Percentiles rank a stretch among this genome's conserved stretches.
These are phyloP conservation scores for Cryptococcus wingfieldii DNA, from an alignment of 1,284 basidiomycete species.

Conservation along the genomic window DNA sequence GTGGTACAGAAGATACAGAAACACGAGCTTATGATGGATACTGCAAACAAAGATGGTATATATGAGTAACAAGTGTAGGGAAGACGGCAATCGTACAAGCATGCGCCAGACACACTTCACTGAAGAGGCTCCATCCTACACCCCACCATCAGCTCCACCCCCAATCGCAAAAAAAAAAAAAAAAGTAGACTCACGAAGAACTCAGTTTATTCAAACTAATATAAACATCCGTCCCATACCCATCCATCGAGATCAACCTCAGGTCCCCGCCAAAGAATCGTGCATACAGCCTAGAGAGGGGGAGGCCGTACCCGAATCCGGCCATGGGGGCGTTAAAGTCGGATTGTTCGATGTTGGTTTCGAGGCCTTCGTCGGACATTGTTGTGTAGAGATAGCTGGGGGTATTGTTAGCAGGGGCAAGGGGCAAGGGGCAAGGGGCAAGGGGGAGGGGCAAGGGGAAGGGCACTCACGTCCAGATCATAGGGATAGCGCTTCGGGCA, in stretches of 20 bases:
- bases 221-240: slow-evolving; percentile 68
- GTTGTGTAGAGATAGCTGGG: slow-evolving; percentile 78
- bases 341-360: slow-evolving; percentile 79
- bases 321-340: slow-evolving; percentile 99
- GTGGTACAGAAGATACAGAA: background rate
- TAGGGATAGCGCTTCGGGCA: slow-evolving; percentile 84
- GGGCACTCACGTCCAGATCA: slow-evolving; percentile 91
- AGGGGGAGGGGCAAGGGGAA: background rate
- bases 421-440: too few relatives aligned
- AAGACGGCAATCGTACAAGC: too few relatives aligned
- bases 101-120: background rate
- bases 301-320: slow-evolving; percentile 63
- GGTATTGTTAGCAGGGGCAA: background rate
- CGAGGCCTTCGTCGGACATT: slow-evolving; percentile 82
- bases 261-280: slow-evolving; percentile 96
- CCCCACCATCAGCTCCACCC: too few relatives aligned
- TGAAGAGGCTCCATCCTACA: background rate
- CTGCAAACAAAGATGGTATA: too few relatives aligned
- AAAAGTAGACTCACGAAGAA: slow-evolving; percentile 21
- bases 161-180: background rate
- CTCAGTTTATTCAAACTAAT: slow-evolving; percentile 47
- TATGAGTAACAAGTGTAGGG: too few relatives aligned
- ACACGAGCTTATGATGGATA: too few relatives aligned
- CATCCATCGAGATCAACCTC: slow-evolving; percentile 94
- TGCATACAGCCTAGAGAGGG: slow-evolving; percentile 61